Evolutionary conservation across 257 asterid species (phyloP).

Genomic region (Capsicum pubescens): DNA sequence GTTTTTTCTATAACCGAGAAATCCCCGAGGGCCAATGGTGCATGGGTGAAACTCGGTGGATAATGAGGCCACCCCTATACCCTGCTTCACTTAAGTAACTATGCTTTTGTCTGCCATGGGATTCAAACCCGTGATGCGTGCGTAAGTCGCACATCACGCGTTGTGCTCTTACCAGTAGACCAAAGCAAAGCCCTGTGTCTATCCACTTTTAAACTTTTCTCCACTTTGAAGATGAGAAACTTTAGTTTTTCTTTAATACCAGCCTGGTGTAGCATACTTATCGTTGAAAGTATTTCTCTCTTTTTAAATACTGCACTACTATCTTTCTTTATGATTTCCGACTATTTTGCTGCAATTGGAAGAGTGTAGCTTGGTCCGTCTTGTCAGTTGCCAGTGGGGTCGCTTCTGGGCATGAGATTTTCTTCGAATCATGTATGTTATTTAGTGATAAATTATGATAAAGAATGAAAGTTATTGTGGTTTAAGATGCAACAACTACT

Average conservation of each 20-base stretch:
- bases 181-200: background rate
- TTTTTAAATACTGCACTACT: background rate
- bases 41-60: background rate
- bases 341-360: conserved; percentile 1
- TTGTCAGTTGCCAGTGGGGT: background rate
- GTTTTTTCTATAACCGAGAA: background rate
- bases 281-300: background rate
- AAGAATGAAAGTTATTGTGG: background rate
- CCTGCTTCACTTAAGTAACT: background rate
- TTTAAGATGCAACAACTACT: background rate
- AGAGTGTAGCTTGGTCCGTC: background rate
- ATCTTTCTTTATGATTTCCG: background rate
- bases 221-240: background rate
- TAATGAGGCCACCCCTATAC: background rate
- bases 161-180: background rate
- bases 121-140: conserved; percentile 1
- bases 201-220: background rate
- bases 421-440: background rate
- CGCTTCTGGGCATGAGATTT: background rate
- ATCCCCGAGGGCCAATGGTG: background rate
- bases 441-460: background rate
- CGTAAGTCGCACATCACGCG: background rate
- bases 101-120: background rate
- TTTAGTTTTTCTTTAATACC: background rate
- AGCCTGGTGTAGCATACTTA: background rate